phyloP scores from a whole-genome alignment of 768 basidiomycete genomes.

The Boletus barrowsii region DNA sequence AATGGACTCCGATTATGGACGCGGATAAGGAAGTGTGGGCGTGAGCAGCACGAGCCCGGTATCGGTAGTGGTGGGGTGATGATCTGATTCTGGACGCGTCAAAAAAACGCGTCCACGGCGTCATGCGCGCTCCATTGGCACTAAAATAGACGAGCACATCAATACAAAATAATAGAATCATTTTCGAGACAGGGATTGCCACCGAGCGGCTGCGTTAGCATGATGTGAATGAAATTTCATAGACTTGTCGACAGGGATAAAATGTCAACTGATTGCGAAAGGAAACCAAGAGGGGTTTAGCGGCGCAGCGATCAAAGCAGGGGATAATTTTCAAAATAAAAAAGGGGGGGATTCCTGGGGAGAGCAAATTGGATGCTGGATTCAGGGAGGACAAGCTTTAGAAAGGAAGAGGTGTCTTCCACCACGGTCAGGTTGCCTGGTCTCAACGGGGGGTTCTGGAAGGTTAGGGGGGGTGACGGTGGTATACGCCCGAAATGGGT shows the following conservation, averaged over 20 bases:
- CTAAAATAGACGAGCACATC: slow-evolving; percentile 4
- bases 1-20: slow-evolving; percentile 19
- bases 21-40: slow-evolving; percentile 20
- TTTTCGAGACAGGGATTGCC: slow-evolving; percentile 13
- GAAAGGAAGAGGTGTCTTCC: slow-evolving; percentile 22
- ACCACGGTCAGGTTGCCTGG: slow-evolving; percentile 16
- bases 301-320: background rate
- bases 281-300: background rate
- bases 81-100: slow-evolving; percentile 21
- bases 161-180: slow-evolving; percentile 7
- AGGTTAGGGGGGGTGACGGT: slow-evolving; percentile 3
- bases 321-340: too few species aligned
- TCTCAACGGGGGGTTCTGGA: slow-evolving; percentile 14
- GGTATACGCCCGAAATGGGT: slow-evolving; percentile 2
- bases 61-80: slow-evolving; percentile 7
- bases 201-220: slow-evolving; percentile 9
- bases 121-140: slow-evolving; percentile 19
- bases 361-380: slow-evolving; percentile 13
- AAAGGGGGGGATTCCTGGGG: too few species aligned
- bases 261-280: slow-evolving; percentile 8
- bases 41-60: slow-evolving; percentile 6
- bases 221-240: slow-evolving; percentile 15
- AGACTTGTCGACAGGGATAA: slow-evolving; percentile 3
- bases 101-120: slow-evolving; percentile 20
- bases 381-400: slow-evolving; percentile 11